phyloP scores from a whole-genome alignment of 2,329 filamentous ascomycete species.

The Colletotrichum lupini region DNA sequence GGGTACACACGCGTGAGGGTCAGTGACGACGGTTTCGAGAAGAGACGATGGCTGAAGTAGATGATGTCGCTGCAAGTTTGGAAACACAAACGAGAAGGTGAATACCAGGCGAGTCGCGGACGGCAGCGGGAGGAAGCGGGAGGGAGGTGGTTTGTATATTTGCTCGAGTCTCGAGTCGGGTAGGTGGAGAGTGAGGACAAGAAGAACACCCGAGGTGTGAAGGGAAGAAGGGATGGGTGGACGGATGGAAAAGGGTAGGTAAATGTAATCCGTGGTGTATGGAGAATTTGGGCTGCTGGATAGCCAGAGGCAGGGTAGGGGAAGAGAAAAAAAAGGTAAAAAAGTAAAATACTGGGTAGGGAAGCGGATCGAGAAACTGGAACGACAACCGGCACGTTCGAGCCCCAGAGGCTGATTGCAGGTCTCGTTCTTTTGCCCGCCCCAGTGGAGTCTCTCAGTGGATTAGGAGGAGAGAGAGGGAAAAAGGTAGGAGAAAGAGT shows the following conservation, averaged over 20 bases:
- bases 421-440: conserved; percentile 27
- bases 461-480: conserved; percentile 25
- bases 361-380: conserved; percentile 31
- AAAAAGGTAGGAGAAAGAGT: conserved; percentile 10
- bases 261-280: not conserved
- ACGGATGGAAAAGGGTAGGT: conserved; percentile 20
- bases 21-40: conserved; percentile 25
- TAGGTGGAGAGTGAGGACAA: conserved; percentile 15
- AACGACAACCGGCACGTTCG: conserved; percentile 35
- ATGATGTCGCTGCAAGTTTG: conserved; percentile 24
- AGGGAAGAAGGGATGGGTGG: conserved; percentile 16
- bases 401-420: conserved; percentile 34
- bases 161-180: conserved; percentile 11
- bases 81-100: conserved; percentile 30
- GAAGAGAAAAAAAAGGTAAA: conserved; percentile 15
- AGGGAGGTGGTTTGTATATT: conserved; percentile 11
- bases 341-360: conserved; percentile 31
- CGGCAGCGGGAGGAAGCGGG: conserved; percentile 6
- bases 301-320: conserved; percentile 9
- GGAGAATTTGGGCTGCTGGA: not conserved
- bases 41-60: conserved; percentile 24
- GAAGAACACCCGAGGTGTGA: conserved; percentile 11
- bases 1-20: conserved; percentile 3
- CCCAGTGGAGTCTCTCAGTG: conserved; percentile 21
- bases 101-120: conserved; percentile 12